Evolutionary conservation across 2,329 filamentous ascomycete genomes (phyloP).

Genomic region (Uncinocarpus reesii): DNA sequence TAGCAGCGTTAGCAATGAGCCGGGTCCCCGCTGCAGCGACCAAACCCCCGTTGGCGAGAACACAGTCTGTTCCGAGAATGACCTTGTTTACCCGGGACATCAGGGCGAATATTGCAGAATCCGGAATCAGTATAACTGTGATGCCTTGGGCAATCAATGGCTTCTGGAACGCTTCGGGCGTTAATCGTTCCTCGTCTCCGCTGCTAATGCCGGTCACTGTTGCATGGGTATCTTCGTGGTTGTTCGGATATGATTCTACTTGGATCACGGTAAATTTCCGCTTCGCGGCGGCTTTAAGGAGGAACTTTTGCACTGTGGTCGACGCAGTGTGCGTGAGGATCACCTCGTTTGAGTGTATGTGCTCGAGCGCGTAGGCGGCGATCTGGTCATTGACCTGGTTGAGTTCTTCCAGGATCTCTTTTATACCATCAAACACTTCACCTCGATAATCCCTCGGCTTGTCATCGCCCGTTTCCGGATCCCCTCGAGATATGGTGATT

Average conservation of each 20-base stretch:
- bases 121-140: constrained; percentile 71
- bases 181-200: constrained; percentile 40
- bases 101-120: constrained; percentile 78
- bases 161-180: constrained; percentile 55
- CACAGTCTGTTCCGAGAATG: constrained; percentile 74
- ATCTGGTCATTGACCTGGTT: constrained; percentile 90
- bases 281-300: constrained; percentile 77
- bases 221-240: constrained; percentile 53
- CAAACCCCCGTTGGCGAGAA: constrained; percentile 79
- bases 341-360: constrained; percentile 87
- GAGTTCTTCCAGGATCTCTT: constrained; percentile 92
- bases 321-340: constrained; percentile 84
- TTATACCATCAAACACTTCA: constrained; percentile 86
- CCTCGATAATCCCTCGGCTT: constrained; percentile 62
- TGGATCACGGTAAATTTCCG: constrained; percentile 86
- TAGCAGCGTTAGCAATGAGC: constrained; percentile 74
- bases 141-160: constrained; percentile 68
- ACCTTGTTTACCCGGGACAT: constrained; percentile 96
- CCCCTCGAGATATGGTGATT: constrained; percentile 28
- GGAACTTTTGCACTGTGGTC: constrained; percentile 76
- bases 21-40: constrained; percentile 75
- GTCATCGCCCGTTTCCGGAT: constrained; percentile 24
- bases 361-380: constrained; percentile 72
- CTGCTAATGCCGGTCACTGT: constrained; percentile 47
- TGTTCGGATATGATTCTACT: constrained; percentile 62